These are phyloP conservation scores for Chrysoporthe austroafricana DNA, from an alignment of 2,329 filamentous ascomycete genomes.

Conservation along the genomic window DNA sequence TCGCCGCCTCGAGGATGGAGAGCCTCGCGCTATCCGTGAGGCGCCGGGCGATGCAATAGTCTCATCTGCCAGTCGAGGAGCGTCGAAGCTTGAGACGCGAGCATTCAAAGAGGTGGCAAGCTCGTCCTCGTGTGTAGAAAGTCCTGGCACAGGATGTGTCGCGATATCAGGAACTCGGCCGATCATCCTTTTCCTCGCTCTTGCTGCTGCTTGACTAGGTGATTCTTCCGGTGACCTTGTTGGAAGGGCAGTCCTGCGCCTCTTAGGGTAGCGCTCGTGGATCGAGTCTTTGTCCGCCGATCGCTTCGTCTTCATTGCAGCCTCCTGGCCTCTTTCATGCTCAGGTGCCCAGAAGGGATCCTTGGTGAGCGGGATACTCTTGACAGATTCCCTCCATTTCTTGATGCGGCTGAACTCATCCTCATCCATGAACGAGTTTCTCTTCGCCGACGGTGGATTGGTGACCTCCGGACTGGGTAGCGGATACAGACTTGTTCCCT, in stretches of 20 bases:
- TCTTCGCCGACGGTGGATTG: slow-evolving; percentile 31
- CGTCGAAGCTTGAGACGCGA: background rate
- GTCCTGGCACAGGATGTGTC: background rate
- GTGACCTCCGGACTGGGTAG: slow-evolving; percentile 36
- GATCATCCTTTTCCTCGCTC: background rate
- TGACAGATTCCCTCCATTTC: slow-evolving; percentile 28
- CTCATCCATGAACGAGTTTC: slow-evolving; percentile 31
- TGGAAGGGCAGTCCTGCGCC: slow-evolving; percentile 9
- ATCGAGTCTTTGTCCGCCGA: slow-evolving; percentile 18
- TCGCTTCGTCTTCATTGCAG: slow-evolving; percentile 18
- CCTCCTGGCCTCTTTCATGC: background rate
- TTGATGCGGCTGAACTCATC: slow-evolving; percentile 21
- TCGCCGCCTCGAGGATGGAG: slow-evolving; percentile 1
- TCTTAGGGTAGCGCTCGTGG: slow-evolving; percentile 19
- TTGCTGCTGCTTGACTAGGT: slow-evolving; percentile 19
- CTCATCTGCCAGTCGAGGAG: slow-evolving; percentile 5
- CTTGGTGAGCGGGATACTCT: slow-evolving; percentile 15
- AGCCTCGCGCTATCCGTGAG: background rate
- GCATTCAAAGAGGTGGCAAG: slow-evolving; percentile 12
- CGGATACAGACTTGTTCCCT: slow-evolving; percentile 27
- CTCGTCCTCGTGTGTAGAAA: slow-evolving; percentile 20
- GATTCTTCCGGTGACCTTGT: slow-evolving; percentile 16
- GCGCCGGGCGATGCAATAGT: background rate
- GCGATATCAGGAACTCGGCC: background rate
- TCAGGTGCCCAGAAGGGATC: slow-evolving; percentile 28